Base-by-base conservation (phyloP, 164 flowering plant species). In the Warburgia ugandensis region DNA sequence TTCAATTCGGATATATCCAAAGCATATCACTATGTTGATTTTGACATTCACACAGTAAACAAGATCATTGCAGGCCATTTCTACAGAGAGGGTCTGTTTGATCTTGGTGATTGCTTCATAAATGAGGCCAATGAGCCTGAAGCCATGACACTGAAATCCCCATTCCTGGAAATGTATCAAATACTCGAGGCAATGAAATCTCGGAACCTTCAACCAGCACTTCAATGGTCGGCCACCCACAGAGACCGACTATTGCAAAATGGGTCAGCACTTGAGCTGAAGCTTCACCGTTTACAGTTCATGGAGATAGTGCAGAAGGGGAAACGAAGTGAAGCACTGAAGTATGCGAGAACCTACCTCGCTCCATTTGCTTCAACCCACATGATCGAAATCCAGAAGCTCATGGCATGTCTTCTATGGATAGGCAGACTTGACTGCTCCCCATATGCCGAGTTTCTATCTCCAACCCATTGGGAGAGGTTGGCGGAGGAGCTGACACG, bases 1-100 rank as follows among this genome's bases (percentile, higher is more conserved):
- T 78, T 87, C 60, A 77, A 64, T 67, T 73, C 92, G 7, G 90
- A 86, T 55, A 84, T 84, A 53, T 79, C 92, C 39, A 84, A 76
- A 73, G 86, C 94, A 12, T 83, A 77, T 59, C 73, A 90, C 54
- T 74, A 75, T 55, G 65, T 81, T 31, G 86, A 83, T 2, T 82
- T 78, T 58, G 92, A 91, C 45, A 42, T 29, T 2, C 73, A 77
- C 40, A 74, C 61, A 0, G 52, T 83, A 6, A 86, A 81, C 58
- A 77, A 77, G 49, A 83, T 87, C 19, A 77, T 87, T 42, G 83
- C 83, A 0, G 55, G 67, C 70, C 94, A 84, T 62, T 81, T 91
- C 50, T 87, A 91, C 55, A 68, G 76, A 22, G 78, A 74, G 38
- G 86, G 92, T 19, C 64, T 79, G 37, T 87, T 84, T 64, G 86